A percentile compares a stretch with the other conserved stretches of the same genome.
phyloP scores from a whole-genome alignment of 371 early-diverging fungal species.

The Phascolomyces articulosus region DNA sequence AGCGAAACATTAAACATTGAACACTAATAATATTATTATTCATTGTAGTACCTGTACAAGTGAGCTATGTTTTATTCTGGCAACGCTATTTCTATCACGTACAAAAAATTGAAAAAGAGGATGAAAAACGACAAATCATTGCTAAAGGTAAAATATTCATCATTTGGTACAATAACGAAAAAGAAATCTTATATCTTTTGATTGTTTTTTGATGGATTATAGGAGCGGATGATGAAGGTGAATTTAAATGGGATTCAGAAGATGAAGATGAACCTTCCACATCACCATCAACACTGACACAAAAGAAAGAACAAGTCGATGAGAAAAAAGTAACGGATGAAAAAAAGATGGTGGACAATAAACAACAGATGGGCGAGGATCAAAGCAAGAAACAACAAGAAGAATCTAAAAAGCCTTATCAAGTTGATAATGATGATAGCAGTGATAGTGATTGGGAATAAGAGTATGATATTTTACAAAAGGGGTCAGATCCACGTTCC shows the following conservation, averaged over 20 bases:
- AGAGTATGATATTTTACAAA: too few relatives aligned
- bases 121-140: constrained; percentile 47
- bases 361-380: background rate
- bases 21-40: too few relatives aligned
- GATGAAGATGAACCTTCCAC: constrained; percentile 47
- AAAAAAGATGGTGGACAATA: background rate
- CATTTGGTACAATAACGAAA: background rate
- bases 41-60: constrained; percentile 53
- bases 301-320: background rate
- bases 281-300: background rate
- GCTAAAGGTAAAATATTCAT: constrained; percentile 25
- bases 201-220: constrained; percentile 1
- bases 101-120: constrained; percentile 50
- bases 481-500: too few relatives aligned
- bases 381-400: constrained; percentile 4
- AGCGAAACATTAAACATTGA: too few relatives aligned
- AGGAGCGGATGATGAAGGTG: constrained; percentile 35
- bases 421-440: constrained; percentile 20
- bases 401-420: background rate
- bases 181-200: background rate
- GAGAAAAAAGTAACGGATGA: background rate
- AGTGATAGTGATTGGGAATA: constrained; percentile 53
- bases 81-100: constrained; percentile 51
- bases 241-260: constrained; percentile 56
- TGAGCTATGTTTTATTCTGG: constrained; percentile 49